Evolutionary conservation across 1,284 basidiomycete genomes (phyloP), one percentile per base, ranked within the genome.

Genomic region (Phellopilus nigrolimitatus): DNA sequence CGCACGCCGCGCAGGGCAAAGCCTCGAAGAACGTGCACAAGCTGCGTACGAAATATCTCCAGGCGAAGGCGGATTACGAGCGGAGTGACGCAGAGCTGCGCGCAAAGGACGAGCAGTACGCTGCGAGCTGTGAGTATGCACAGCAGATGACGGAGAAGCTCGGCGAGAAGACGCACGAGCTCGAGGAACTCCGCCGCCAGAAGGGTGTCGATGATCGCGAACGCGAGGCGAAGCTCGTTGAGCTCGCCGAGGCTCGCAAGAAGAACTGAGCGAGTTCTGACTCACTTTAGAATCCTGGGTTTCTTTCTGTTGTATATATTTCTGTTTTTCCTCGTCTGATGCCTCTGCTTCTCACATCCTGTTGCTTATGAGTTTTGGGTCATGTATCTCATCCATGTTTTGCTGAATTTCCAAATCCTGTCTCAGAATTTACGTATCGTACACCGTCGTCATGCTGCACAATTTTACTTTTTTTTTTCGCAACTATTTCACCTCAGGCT

Each of bases 171-270:
- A 67, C 66, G 8, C 62, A 67, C 53, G 70, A 72, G 52, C 62
- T 71, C 33, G 70, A 72, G 53, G 66, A 70, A 53, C 54, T 71
- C 28, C 59, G 69, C 49, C 65, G 62, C 12, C 66, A 68, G 49
- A 71, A 71, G 64, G 69, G 68, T 17, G 68, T 68, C 3, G 71
- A 72, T 57, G 71, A 72, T 56, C 66, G 69, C 41, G 71, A 72
- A 58, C 59, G 71, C 33, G 67, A 66, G 47, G 65, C 67, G 59
- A 71, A 70, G 59, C 21, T 54, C 12, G 34, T 17, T 12, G 21
- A 56, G 15, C 40, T 56, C 15, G 24, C 34, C 13, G 24, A 38
- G 27, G 28, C 44, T 9, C 37, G 47, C n/a, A 37, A 30, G 36
- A 17, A 46, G 46, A 49, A 36, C 21, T 39, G 34, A 13, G 34